Evolutionary conservation across 2,329 filamentous ascomycete species (phyloP).

Genomic region (Coleophoma crateriformis): DNA sequence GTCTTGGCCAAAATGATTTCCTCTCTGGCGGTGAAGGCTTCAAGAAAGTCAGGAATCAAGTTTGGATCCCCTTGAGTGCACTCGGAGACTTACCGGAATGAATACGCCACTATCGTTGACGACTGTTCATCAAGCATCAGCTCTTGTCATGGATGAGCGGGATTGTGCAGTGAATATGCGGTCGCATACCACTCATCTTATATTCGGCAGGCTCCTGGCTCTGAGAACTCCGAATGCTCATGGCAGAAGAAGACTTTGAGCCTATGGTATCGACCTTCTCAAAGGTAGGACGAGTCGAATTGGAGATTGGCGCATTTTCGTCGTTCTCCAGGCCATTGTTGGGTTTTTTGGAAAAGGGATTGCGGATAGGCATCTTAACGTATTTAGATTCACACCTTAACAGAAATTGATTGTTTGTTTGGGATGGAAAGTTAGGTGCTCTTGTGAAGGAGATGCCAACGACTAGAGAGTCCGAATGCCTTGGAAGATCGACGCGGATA

Average conservation of each 20-base stretch:
- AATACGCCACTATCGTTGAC: slow-evolving; percentile 96
- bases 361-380: slow-evolving; percentile 61
- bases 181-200: slow-evolving; percentile 68
- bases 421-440: neutral
- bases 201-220: slow-evolving; percentile 66
- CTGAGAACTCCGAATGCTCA: slow-evolving; percentile 56
- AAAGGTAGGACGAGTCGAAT: slow-evolving; percentile 44
- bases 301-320: slow-evolving; percentile 44
- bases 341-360: slow-evolving; percentile 61
- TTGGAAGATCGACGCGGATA: too few relatives aligned
- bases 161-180: slow-evolving; percentile 4
- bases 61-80: too few relatives aligned
- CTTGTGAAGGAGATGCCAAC: too few relatives aligned
- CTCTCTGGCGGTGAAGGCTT: slow-evolving; percentile 87
- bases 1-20: slow-evolving; percentile 68
- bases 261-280: slow-evolving; percentile 58
- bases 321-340: slow-evolving; percentile 32
- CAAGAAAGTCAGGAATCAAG: slow-evolving; percentile 13
- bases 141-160: neutral
- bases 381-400: neutral
- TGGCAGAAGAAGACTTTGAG: slow-evolving; percentile 49
- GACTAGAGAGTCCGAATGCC: too few relatives aligned
- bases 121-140: slow-evolving; percentile 45
- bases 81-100: slow-evolving; percentile 62
- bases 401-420: neutral